These are phyloP conservation scores for Rhodomyrtus psidioides DNA, from an alignment of 441 rosid species.

Conservation along the genomic window DNA sequence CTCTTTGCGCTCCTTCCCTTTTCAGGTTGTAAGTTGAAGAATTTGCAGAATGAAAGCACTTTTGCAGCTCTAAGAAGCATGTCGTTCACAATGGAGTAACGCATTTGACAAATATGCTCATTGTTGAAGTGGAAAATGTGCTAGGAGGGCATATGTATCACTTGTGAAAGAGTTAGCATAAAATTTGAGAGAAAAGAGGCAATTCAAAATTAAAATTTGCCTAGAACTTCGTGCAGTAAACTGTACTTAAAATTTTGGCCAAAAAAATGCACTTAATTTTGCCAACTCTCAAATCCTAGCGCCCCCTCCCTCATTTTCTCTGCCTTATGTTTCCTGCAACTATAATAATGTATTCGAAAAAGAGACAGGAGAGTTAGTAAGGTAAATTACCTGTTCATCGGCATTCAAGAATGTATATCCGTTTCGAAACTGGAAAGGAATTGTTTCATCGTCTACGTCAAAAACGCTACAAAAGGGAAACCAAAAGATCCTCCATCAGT, in stretches of 20 bases:
- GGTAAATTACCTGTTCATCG: conserved; percentile 63
- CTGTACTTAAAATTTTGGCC: not conserved
- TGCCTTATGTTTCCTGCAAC: not conserved
- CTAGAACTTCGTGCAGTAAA: not conserved
- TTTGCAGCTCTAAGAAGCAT: not conserved
- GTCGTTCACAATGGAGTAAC: rapidly evolving
- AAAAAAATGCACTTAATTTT: not conserved
- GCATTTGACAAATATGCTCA: not conserved
- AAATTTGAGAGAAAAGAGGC: not conserved
- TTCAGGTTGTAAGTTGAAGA: not conserved
- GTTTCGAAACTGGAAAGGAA: conserved; percentile 60
- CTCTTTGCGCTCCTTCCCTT: not conserved
- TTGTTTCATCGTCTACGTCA: conserved; percentile 69
- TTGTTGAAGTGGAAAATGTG: not conserved
- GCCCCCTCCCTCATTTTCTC: not conserved
- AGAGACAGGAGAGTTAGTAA: not conserved
- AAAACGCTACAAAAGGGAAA: conserved; percentile 49
- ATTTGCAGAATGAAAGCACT: not conserved
- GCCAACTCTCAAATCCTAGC: not conserved
- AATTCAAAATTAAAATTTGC: not conserved
- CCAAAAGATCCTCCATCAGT: not conserved
- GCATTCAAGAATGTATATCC: conserved; percentile 69
- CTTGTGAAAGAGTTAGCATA: not conserved
- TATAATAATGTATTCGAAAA: not conserved
- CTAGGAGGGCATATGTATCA: not conserved